These are phyloP conservation scores for Acanthamoeba culbertsoni DNA, from an alignment of 208 protist genomes.

Conservation along the genomic window DNA sequence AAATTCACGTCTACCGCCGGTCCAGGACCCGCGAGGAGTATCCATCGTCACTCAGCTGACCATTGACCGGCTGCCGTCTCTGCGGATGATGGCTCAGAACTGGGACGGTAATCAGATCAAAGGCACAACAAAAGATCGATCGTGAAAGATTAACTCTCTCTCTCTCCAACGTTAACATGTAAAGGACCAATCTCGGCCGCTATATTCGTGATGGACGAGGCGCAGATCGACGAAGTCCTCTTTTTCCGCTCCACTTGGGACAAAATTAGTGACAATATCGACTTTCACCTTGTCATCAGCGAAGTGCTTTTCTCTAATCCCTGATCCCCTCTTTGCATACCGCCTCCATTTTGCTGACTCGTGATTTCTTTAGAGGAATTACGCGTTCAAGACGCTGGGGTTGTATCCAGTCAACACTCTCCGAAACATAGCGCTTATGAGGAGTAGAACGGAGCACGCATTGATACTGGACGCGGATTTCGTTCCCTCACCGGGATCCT, in stretches of 20 bases:
- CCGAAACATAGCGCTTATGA: not conserved
- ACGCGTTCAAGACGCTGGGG: slow-evolving; percentile 14
- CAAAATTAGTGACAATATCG: not conserved
- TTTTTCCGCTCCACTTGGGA: not conserved
- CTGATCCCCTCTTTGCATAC: not conserved
- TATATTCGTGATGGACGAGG: not conserved
- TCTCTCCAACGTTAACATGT: not conserved
- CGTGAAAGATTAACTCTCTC: not conserved
- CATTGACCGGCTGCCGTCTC: not conserved
- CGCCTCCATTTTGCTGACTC: not conserved
- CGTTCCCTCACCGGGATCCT: not conserved
- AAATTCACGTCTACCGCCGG: too few relatives aligned
- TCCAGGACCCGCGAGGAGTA: not conserved
- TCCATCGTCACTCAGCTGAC: slow-evolving; percentile 25
- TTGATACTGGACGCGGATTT: slow-evolving; percentile 2
- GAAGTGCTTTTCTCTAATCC: not conserved
- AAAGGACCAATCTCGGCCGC: not conserved
- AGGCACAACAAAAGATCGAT: not conserved
- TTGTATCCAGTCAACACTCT: slow-evolving; percentile 25
- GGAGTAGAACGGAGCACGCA: not conserved
- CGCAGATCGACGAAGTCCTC: not conserved
- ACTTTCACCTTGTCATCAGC: not conserved
- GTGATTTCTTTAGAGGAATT: not conserved
- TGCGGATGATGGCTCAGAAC: not conserved
- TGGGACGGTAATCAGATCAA: not conserved